A percentile compares a stretch with the other conserved stretches of the same genome.
Conservation (phyloP, 495 filamentous ascomycete genomes). For the Lentithecium fluviatile region DNA sequence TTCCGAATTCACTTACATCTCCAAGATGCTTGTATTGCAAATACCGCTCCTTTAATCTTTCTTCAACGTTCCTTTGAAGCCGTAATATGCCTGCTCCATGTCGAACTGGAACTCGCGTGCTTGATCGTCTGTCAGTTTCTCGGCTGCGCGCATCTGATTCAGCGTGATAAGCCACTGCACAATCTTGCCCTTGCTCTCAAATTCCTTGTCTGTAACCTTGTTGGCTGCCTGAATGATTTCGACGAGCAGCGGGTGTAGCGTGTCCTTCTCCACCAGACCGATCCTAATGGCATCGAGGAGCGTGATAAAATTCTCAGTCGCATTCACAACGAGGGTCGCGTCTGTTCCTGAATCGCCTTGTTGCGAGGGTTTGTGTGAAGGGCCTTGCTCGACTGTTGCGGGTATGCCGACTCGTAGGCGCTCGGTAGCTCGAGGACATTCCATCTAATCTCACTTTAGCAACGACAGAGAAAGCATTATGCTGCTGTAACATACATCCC, state of each 20-base stretch:
- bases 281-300: slow-evolving; percentile 92
- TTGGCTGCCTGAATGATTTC: slow-evolving; percentile 96
- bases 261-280: slow-evolving; percentile 88
- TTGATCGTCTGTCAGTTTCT: slow-evolving; percentile 85
- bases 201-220: slow-evolving; percentile 89
- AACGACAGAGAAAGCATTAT: background rate
- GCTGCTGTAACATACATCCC: slow-evolving; percentile 65
- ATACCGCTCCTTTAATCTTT: slow-evolving; percentile 15
- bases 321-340: slow-evolving; percentile 74
- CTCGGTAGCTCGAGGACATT: slow-evolving; percentile 91
- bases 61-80: slow-evolving; percentile 74
- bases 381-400: slow-evolving; percentile 56
- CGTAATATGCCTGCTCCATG: slow-evolving; percentile 86
- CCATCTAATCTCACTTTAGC: slow-evolving; percentile 59
- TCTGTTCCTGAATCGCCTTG: slow-evolving; percentile 54
- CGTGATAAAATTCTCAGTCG: slow-evolving; percentile 97
- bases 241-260: slow-evolving; percentile 86
- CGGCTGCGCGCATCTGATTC: slow-evolving; percentile 94
- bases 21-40: background rate
- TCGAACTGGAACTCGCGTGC: slow-evolving; percentile 82
- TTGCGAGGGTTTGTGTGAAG: slow-evolving; percentile 48
- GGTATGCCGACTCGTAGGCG: slow-evolving; percentile 85
- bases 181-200: slow-evolving; percentile 92
- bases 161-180: slow-evolving; percentile 96
- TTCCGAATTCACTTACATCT: background rate